phyloP scores from a whole-genome alignment of 192 early-diverging fungal genomes.

The Backusella luteola region DNA sequence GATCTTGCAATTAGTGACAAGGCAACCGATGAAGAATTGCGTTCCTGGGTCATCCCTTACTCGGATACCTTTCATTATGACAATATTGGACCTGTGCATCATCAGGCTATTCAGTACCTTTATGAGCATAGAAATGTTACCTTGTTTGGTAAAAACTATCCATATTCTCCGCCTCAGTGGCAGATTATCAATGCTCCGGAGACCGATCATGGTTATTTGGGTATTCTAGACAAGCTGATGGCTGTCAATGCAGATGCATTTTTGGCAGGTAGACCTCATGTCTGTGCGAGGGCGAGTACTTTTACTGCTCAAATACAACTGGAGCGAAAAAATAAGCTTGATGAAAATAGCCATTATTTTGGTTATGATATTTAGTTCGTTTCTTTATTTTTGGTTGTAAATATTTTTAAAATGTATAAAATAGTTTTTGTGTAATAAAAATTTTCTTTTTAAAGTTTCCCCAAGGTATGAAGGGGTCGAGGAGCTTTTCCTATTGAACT shows the following conservation, averaged over 20 bases:
- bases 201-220: constrained; percentile 18
- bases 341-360: neutral
- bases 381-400: neutral
- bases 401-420: neutral
- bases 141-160: constrained; percentile 1
- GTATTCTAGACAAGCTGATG: constrained; percentile 35
- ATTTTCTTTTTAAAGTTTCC: neutral
- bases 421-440: neutral
- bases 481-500: neutral
- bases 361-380: neutral
- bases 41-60: constrained; percentile 21
- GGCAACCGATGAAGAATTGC: neutral
- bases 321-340: constrained; percentile 11
- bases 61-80: constrained; percentile 15
- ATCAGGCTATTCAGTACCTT: constrained; percentile 33
- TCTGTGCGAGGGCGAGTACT: constrained; percentile 28
- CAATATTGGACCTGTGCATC: constrained; percentile 25
- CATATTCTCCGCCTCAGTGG: constrained; percentile 23
- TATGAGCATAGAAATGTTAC: constrained; percentile 33
- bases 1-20: constrained; percentile 1
- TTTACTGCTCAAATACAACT: constrained; percentile 32
- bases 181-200: constrained; percentile 2
- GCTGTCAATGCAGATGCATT: constrained; percentile 30
- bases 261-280: constrained; percentile 33
- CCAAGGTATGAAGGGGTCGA: neutral